Base-by-base conservation (phyloP, 257 asterid species). In the Striga asiatica region DNA sequence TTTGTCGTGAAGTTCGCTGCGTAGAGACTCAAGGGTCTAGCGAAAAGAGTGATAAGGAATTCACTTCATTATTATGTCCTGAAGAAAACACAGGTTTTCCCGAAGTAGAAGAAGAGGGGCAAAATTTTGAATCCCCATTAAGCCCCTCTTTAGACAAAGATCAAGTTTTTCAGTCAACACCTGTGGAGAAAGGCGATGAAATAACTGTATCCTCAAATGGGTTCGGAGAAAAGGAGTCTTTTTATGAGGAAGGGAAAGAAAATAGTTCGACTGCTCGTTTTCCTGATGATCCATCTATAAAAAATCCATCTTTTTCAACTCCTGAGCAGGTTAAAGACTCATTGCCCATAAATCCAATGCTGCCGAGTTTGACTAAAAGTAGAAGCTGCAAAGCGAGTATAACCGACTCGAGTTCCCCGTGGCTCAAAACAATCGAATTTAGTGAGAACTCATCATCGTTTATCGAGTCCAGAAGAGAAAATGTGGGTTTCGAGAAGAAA, bases 1-100 rank as follows among this genome's bases (percentile, higher is more conserved):
- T 69, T 16, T 88, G 92, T 75, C 74, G 76, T 71, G 97, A 81
- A 62, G 97, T 92, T 51, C 87, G 82, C 62, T 88, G 94, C 74
- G 70, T 88, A 13, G 95, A 87, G 66, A 35, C 70, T 16, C 79
- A 72, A 65, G 81, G 80, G 29, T 65, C 55, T 46, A 72, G 77
- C 39, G 61, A 54, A 50, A 55, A 49, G 43, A 68, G 58, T 19
- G 59, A 68, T n/a, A 42, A 49, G 14, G 78, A 60, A 42, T 57
- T 72, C 58, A 45, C 49, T 29, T 50, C 31, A 39, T 23, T 67
- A 18, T 68, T n/a, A n/a, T n/a, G n/a, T n/a, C n/a, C n/a, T n/a
- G n/a, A n/a, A n/a, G n/a, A n/a, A n/a, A n/a, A n/a, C n/a, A n/a
- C n/a, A n/a, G n/a, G n/a, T n/a, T n/a, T 38, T 56, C 64, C 72